phyloP scores from a whole-genome alignment of 2,329 filamentous ascomycete species.

The Aspergillus transmontanensis region DNA sequence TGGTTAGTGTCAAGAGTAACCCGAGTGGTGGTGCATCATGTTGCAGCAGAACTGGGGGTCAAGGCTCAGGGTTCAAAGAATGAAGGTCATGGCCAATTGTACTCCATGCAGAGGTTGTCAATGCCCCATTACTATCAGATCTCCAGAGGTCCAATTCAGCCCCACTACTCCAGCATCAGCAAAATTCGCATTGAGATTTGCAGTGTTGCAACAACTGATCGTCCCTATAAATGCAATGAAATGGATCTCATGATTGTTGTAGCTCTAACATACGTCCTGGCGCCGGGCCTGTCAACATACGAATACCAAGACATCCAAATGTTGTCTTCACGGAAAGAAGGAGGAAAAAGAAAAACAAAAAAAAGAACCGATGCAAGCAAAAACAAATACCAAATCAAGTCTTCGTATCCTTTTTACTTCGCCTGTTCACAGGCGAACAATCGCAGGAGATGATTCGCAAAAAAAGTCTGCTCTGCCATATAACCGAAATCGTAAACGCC shows the following conservation, averaged over 20 bases:
- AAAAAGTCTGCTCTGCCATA: slow-evolving; percentile 8
- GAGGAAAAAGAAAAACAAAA: not conserved
- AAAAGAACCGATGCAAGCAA: not conserved
- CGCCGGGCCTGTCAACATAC: slow-evolving; percentile 12
- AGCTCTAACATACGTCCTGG: slow-evolving; percentile 7
- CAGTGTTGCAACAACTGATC: not conserved
- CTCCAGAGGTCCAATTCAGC: no score
- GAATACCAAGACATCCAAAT: slow-evolving; percentile 1
- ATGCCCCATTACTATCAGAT: no score
- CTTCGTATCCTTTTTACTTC: not conserved
- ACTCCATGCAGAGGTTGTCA: no score
- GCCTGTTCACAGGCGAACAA: not conserved
- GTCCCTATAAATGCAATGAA: not conserved
- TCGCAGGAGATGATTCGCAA: slow-evolving; percentile 3
- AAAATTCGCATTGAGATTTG: not conserved
- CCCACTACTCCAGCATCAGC: not conserved
- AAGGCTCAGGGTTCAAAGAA: not conserved
- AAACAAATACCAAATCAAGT: slow-evolving; percentile 2
- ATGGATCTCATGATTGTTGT: slow-evolving; percentile 3
- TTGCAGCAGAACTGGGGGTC: not conserved
- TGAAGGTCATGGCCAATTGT: no score
- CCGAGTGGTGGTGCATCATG: not conserved
- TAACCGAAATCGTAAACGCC: slow-evolving; percentile 27
- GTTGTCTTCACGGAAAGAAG: not conserved
- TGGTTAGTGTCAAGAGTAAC: not conserved